phyloP scores from a whole-genome alignment of 352 stramenopile species.

The Phytophthora macrochlamydospora region DNA sequence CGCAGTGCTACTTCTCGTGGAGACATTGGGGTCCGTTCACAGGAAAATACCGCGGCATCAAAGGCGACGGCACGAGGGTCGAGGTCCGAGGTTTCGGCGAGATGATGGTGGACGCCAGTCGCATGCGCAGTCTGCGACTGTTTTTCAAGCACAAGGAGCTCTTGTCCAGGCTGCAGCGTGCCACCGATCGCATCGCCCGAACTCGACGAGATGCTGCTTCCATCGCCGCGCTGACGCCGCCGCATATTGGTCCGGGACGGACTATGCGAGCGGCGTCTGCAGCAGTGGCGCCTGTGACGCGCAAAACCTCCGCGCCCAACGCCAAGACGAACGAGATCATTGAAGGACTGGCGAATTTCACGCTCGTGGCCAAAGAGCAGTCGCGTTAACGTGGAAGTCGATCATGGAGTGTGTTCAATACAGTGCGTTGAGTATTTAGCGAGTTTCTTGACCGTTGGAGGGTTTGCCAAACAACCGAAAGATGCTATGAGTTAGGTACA shows the following conservation, averaged over 20 bases:
- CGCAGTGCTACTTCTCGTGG: conserved; percentile 81
- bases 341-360: conserved; percentile 49
- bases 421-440: conserved; percentile 35
- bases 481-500: too few species aligned
- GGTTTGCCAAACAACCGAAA: too few species aligned
- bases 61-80: conserved; percentile 59
- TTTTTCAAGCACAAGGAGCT: conserved; percentile 78
- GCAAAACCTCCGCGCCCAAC: conserved; percentile 22
- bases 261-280: conserved; percentile 20
- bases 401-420: conserved; percentile 20
- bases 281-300: conserved; percentile 18
- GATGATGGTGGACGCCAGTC: conserved; percentile 61
- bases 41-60: conserved; percentile 64
- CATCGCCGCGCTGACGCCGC: conserved; percentile 5
- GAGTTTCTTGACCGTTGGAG: too few species aligned
- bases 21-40: conserved; percentile 81
- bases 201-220: conserved; percentile 29
- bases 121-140: conserved; percentile 57
- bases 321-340: conserved; percentile 54
- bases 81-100: conserved; percentile 76
- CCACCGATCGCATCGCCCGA: conserved; percentile 20
- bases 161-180: conserved; percentile 48
- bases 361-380: conserved; percentile 39
- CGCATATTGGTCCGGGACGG: conserved; percentile 14
- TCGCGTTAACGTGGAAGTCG: conserved; percentile 19